Evolutionary conservation across 306 rosid genomes (phyloP), one percentile per base, ranked within the genome.

Genomic region (Dicorynia guianensis): DNA sequence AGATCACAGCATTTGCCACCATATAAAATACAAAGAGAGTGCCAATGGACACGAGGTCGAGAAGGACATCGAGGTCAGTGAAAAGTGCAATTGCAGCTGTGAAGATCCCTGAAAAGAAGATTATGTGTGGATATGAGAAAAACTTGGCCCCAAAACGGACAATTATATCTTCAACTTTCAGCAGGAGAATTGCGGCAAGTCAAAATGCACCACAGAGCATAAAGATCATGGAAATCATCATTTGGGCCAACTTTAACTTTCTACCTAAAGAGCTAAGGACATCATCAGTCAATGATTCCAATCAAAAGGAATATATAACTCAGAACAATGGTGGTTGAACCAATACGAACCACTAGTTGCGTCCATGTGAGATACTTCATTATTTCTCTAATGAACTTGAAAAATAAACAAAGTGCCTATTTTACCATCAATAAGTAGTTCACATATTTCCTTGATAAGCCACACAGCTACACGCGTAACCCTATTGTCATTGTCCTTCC

Each of bases 11-110:
- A 50, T 90, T 94, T 43, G 96, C 95, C 71, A 94, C 98, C 98
- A 94, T 92, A 92, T 90, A 94, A 61, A 92, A 94, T n/a, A 94
- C 98, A 53, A 91, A 90, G 35, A 94, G 97, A 5, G 98, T 94
- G n/a, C 98, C 97, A 12, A 94, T 94, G 39, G 97, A 87, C 43
- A 92, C 96, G 4, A 92, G 87, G 81, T 87, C 80, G 63, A 94
- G 92, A 15, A 94, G 96, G 66, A 94, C 86, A 34, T 84, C 44
- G 2, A 92, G 85, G 49, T 94, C 97, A 18, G 90, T 87, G 86
- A 94, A 94, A 74, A 92, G 92, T 68, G 98, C 94, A 4, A 92
- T 84, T 39, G 87, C 91, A 5, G 97, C 97, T 9, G 98, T 94
- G 66, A 90, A 79, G 77, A 94, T 84, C 79, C 98, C 98, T 94